Evolutionary conservation across 169 alveolate genomes (phyloP).

Genomic region (Eimeria falciformis): DNA sequence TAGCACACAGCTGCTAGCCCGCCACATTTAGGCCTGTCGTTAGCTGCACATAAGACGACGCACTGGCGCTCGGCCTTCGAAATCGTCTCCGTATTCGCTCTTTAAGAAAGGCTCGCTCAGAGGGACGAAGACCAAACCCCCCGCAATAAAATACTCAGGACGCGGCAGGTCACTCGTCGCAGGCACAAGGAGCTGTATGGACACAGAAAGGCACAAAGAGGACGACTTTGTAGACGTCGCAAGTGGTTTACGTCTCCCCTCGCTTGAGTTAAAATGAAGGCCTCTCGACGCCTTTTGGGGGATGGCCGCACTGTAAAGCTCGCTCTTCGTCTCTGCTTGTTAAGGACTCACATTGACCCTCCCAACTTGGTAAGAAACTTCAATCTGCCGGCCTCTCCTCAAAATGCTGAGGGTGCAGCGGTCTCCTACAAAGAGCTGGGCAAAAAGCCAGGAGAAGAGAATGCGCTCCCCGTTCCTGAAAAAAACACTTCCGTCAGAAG

Average conservation of each 20-base stretch:
- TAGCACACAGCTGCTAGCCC: neutral
- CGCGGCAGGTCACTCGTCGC: slow-evolving; percentile 71
- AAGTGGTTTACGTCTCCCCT: neutral
- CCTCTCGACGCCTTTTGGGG: too few species aligned
- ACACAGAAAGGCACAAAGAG: neutral
- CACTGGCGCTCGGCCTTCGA: slow-evolving; percentile 78
- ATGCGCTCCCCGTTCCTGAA: slow-evolving; percentile 78
- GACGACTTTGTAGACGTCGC: neutral
- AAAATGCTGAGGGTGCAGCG: slow-evolving; percentile 2
- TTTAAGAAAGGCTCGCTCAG: slow-evolving; percentile 81
- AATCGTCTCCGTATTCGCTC: slow-evolving; percentile 80
- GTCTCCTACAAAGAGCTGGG: slow-evolving; percentile 79
- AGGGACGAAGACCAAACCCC: slow-evolving; percentile 89
- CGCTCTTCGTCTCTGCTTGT: too few species aligned
- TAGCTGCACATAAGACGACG: neutral
- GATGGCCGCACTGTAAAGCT: too few species aligned
- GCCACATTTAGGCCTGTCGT: neutral
- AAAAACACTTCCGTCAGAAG: slow-evolving; percentile 79
- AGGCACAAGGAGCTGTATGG: slow-evolving; percentile 76
- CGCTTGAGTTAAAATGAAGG: too few species aligned
- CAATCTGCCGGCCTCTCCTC: neutral
- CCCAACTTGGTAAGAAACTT: slow-evolving; percentile 54
- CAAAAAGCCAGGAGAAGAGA: slow-evolving; percentile 72
- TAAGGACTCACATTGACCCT: slow-evolving; percentile 25
- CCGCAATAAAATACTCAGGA: slow-evolving; percentile 87